Percentiles rank a stretch among this genome's conserved stretches.
Evolutionary conservation across 257 asterid genomes (phyloP).

Genomic region (Petrea volubilis): DNA sequence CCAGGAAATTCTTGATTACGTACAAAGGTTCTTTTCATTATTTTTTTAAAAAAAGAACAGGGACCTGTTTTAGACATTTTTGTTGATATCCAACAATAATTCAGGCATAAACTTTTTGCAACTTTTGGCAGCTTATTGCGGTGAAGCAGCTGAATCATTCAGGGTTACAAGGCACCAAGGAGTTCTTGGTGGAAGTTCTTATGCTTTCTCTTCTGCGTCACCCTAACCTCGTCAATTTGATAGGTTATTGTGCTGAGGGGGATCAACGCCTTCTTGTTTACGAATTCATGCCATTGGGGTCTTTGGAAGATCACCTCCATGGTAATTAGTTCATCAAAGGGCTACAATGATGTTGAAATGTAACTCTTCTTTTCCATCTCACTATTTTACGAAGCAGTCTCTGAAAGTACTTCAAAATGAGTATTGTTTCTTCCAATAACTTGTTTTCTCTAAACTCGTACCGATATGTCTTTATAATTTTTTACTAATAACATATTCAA

Average conservation of each 20-base stretch:
- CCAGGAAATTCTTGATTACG: not conserved
- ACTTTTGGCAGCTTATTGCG: constrained; percentile 44
- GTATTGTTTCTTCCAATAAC: too few relatives aligned
- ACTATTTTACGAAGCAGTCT: too few relatives aligned
- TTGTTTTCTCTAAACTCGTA: too few relatives aligned
- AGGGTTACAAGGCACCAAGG: constrained; percentile 56
- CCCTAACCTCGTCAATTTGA: constrained; percentile 49
- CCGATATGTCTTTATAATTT: too few relatives aligned
- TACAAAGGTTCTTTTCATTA: too few relatives aligned
- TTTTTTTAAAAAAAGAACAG: too few relatives aligned
- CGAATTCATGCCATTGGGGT: constrained; percentile 50
- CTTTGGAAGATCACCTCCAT: constrained; percentile 51
- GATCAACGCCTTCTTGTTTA: constrained; percentile 53
- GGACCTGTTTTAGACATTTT: not conserved
- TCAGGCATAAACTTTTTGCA: too few relatives aligned
- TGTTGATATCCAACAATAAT: too few relatives aligned
- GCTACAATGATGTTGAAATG: too few relatives aligned
- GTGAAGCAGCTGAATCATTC: constrained; percentile 40
- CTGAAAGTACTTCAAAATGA: too few relatives aligned
- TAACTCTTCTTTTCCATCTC: too few relatives aligned
- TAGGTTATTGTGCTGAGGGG: constrained; percentile 54
- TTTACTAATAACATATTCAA: too few relatives aligned
- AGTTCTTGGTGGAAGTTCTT: constrained; percentile 53
- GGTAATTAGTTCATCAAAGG: constrained; percentile 31
- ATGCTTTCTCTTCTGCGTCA: constrained; percentile 50